Conservation (phyloP, 441 rosid species). For the Erodium trifolium region DNA sequence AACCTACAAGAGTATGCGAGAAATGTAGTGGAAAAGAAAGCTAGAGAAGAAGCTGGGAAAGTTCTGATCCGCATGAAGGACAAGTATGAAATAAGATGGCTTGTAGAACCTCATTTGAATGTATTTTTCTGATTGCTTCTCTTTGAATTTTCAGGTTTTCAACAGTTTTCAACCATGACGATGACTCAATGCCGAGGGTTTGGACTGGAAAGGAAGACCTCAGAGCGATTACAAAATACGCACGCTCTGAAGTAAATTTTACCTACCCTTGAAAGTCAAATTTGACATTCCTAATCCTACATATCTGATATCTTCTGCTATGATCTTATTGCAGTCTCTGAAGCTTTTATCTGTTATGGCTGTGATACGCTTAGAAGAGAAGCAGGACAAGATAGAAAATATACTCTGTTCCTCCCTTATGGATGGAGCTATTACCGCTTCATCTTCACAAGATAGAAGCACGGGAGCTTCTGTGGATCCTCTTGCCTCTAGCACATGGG, state of each 20-base stretch:
- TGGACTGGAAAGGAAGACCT: slow-evolving; percentile 89
- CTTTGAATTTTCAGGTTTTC: slow-evolving; percentile 49
- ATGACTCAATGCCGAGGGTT: slow-evolving; percentile 63
- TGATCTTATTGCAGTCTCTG: slow-evolving; percentile 42
- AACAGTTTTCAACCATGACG: slow-evolving; percentile 60
- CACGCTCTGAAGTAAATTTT: slow-evolving; percentile 51
- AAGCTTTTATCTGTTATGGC: slow-evolving; percentile 61
- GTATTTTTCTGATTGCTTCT: slow-evolving; percentile 5
- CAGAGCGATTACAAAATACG: slow-evolving; percentile 56
- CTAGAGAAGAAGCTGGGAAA: slow-evolving; percentile 68
- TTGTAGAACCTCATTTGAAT: background rate
- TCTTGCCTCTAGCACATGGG: slow-evolving; percentile 70
- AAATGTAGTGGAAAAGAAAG: slow-evolving; percentile 58
- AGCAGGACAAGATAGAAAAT: slow-evolving; percentile 50
- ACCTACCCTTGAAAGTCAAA: slow-evolving; percentile 9
- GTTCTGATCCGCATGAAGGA: slow-evolving; percentile 73
- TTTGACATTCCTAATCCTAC: background rate
- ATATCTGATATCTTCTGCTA: slow-evolving; percentile 19
- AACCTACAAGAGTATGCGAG: slow-evolving; percentile 45
- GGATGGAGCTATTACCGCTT: slow-evolving; percentile 36
- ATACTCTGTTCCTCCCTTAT: slow-evolving; percentile 47
- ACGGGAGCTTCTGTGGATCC: slow-evolving; percentile 34
- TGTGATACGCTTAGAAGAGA: slow-evolving; percentile 64
- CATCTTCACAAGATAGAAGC: slow-evolving; percentile 39
- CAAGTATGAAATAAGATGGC: slow-evolving; percentile 29